phyloP scores from a whole-genome alignment of 2,329 filamentous ascomycete genomes.

The Pyricularia sp. region DNA sequence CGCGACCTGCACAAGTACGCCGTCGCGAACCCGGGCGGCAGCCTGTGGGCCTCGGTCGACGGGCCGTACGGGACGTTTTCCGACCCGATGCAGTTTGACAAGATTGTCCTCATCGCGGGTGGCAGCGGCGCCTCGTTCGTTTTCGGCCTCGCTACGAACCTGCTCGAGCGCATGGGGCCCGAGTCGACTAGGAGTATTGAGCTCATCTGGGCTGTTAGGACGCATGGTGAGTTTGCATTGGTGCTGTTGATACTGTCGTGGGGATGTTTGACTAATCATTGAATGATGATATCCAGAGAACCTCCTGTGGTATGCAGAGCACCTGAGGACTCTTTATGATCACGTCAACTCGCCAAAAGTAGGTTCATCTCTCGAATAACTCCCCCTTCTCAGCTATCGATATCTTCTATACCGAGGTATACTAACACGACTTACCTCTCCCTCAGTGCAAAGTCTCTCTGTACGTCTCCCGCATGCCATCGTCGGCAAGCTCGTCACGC shows the following conservation, averaged over 20 bases:
- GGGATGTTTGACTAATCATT: neutral
- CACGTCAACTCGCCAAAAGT: slow-evolving; percentile 26
- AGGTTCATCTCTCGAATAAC: neutral
- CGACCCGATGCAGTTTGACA: slow-evolving; percentile 40
- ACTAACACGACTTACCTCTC: neutral
- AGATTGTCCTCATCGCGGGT: slow-evolving; percentile 49
- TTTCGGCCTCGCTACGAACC: slow-evolving; percentile 36
- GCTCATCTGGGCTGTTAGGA: slow-evolving; percentile 39
- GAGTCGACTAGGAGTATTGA: slow-evolving; percentile 28
- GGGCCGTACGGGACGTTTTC: slow-evolving; percentile 50
- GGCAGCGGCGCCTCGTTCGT: slow-evolving; percentile 54
- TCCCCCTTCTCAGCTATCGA: too few relatives aligned
- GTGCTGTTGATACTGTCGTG: neutral
- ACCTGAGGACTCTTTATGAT: slow-evolving; percentile 26
- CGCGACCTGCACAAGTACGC: slow-evolving; percentile 43
- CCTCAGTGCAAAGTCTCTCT: slow-evolving; percentile 21
- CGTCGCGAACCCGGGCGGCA: slow-evolving; percentile 33
- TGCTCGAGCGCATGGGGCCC: slow-evolving; percentile 31
- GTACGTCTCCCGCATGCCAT: slow-evolving; percentile 23
- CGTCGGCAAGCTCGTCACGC: slow-evolving; percentile 7
- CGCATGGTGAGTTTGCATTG: slow-evolving; percentile 27
- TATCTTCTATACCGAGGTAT: slow-evolving; percentile 10
- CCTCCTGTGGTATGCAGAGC: slow-evolving; percentile 27
- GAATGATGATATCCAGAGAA: slow-evolving; percentile 13
- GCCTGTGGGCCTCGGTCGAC: slow-evolving; percentile 43